Evolutionary conservation across 495 filamentous ascomycete species (phyloP), one percentile per base, ranked within the genome.

Genomic region (Hyaloscypha bicolor): DNA sequence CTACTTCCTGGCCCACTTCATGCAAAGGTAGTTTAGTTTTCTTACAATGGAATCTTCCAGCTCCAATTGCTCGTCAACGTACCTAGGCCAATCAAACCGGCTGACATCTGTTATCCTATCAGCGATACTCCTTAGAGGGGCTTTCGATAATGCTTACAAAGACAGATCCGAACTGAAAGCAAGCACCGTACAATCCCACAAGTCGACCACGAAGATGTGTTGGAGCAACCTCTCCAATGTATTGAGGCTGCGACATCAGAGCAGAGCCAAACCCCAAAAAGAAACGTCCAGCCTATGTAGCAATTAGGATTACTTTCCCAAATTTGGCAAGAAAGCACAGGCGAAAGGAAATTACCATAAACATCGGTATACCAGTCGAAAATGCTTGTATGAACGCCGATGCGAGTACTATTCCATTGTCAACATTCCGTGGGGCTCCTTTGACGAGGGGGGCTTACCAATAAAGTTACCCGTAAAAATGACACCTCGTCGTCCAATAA

Each of bases 101-200:
- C 58, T n/a, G 19, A 37, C 71, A 79, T 80, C 35, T 37, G 3
- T 8, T 37, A 37, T 37, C 12, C 35, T 12, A 37, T 37, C 35
- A 37, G 35, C 35, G 6, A 37, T 37, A 3, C 35, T 37, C 6
- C 35, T 37, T 37, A 37, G 35, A 12, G 12, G 35, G 8, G 3
- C 35, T 37, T 37, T 3, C 35, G 35, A 3, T 37, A 37, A 37
- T 37, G 12, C 35, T 37, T 37, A 37, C 35, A 33, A 56, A 59
- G 32, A 82, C 60, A 74, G 75, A 75, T 4, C 79, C 79, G 9
- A 81, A 66, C 59, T 81, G 78, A 69, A 78, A 81, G 62, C 77
- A 82, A 16, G 79, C 79, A 19, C 79, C 79, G 31, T 79, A 80
- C n/a, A 80, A 72, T 42, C 79, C 79, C 14, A 80, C 79, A 71